Percentiles rank a stretch among this genome's conserved stretches.
Conservation (phyloP, 768 basidiomycete species). For the Lactarius hatsudake region DNA sequence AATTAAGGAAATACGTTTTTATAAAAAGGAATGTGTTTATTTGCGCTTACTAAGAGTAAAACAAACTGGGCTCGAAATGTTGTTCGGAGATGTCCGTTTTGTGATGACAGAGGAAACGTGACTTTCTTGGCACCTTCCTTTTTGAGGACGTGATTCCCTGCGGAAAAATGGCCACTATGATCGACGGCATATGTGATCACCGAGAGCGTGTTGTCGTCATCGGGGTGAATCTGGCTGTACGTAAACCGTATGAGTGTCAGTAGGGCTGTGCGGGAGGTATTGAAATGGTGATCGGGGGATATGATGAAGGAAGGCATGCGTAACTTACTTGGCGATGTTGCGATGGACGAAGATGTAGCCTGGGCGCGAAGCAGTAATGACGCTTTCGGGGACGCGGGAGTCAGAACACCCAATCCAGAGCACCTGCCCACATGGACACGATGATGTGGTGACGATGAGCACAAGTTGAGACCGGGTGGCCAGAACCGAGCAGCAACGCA, state of each 20-base stretch:
- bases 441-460: background rate
- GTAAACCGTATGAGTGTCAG: background rate
- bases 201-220: conserved; percentile 70
- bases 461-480: background rate
- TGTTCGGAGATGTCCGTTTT: no score
- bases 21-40: no score
- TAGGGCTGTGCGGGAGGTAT: background rate
- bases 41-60: no score
- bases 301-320: background rate
- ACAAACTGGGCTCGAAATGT: no score
- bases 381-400: conserved; percentile 80
- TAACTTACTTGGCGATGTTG: conserved; percentile 80
- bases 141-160: no score
- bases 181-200: conserved; percentile 74
- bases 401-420: conserved; percentile 85
- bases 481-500: conserved; percentile 31
- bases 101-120: no score
- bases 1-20: no score
- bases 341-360: conserved; percentile 83
- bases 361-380: conserved; percentile 64
- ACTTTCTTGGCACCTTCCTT: no score
- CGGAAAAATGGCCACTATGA: no score
- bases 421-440: conserved; percentile 39
- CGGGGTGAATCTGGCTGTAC: conserved; percentile 63
- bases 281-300: background rate